Evolutionary conservation across 2,329 filamentous ascomycete species (phyloP).

Genomic region (Graphilbum sp.): DNA sequence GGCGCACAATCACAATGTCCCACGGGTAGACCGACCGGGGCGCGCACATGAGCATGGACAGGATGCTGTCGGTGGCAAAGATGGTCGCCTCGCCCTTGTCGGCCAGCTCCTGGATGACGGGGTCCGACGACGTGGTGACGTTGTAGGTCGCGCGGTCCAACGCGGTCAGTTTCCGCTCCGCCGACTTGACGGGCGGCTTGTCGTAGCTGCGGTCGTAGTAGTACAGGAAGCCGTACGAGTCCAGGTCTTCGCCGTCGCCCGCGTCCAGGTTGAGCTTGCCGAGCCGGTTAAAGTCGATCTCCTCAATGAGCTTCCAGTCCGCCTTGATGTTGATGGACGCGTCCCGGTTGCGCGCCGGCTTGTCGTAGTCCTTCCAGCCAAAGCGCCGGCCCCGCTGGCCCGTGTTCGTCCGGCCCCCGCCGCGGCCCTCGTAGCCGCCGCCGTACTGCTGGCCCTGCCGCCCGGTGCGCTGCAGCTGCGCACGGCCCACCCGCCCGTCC

Average conservation of each 20-base stretch:
- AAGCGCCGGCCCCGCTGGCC: conserved; percentile 72
- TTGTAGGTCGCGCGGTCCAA: conserved; percentile 96
- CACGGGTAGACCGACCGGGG: conserved; percentile 94
- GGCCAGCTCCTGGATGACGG: conserved; percentile 89
- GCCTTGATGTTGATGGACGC: conserved; percentile 91
- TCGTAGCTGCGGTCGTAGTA: conserved; percentile 95
- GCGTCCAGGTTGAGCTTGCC: conserved; percentile 91
- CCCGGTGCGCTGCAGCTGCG: conserved; percentile 52
- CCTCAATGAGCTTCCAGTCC: conserved; percentile 89
- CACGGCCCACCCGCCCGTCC: conserved; percentile 39
- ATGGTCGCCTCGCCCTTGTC: conserved; percentile 94
- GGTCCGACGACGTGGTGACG: conserved; percentile 90
- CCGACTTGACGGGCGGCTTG: conserved; percentile 78
- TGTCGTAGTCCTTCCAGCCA: conserved; percentile 98
- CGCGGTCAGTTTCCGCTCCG: conserved; percentile 73
- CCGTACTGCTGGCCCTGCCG: conserved; percentile 39
- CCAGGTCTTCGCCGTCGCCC: conserved; percentile 86
- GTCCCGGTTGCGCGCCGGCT: conserved; percentile 90
- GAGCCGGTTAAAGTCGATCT: conserved; percentile 95
- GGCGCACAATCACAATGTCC: conserved; percentile 88
- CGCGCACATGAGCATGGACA: conserved; percentile 98
- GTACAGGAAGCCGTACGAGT: conserved; percentile 93
- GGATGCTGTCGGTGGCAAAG: conserved; percentile 90
- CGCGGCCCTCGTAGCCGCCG: conserved; percentile 49
- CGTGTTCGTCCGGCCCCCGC: conserved; percentile 48